Evolutionary conservation across 139 green algal genomes (phyloP).

Genomic region (Chlorella ohadii): DNA sequence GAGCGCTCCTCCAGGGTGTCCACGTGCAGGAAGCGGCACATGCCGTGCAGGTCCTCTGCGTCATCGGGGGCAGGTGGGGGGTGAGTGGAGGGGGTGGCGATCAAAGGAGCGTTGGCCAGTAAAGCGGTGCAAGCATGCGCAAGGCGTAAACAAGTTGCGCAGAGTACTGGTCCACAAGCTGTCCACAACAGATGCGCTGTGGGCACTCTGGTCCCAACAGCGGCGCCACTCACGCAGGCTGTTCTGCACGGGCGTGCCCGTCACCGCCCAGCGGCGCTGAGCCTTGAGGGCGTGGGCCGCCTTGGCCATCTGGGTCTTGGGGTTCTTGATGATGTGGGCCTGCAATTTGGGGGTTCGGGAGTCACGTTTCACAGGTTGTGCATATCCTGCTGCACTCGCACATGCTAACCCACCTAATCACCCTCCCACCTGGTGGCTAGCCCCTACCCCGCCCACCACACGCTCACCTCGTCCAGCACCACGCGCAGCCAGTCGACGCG

Average conservation of each 20-base stretch:
- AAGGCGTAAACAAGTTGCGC: too few species aligned
- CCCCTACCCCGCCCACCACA: too few species aligned
- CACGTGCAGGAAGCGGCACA: conserved; percentile 36
- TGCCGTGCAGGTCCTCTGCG: conserved; percentile 38
- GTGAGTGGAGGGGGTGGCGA: not conserved
- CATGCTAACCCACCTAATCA: too few species aligned
- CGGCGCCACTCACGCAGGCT: conserved; percentile 3
- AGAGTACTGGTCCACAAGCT: too few species aligned
- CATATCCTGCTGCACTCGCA: too few species aligned
- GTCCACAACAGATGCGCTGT: too few species aligned
- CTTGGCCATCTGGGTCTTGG: conserved; percentile 40
- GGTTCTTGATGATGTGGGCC: conserved; percentile 71
- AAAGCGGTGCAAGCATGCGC: too few species aligned
- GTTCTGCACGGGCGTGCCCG: conserved; percentile 36
- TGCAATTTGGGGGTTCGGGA: not conserved
- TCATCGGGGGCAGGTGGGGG: not conserved
- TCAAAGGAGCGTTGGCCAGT: not conserved
- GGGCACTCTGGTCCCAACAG: too few species aligned
- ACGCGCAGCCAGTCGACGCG: conserved; percentile 54
- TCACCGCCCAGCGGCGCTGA: conserved; percentile 39
- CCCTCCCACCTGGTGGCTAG: too few species aligned
- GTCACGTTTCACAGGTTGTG: too few species aligned
- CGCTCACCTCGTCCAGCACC: conserved; percentile 61
- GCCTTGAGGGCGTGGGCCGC: conserved; percentile 46
- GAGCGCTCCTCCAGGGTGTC: conserved; percentile 48